These are phyloP conservation scores for Erysimum cheiri DNA, from an alignment of 441 rosid species.

Conservation along the genomic window DNA sequence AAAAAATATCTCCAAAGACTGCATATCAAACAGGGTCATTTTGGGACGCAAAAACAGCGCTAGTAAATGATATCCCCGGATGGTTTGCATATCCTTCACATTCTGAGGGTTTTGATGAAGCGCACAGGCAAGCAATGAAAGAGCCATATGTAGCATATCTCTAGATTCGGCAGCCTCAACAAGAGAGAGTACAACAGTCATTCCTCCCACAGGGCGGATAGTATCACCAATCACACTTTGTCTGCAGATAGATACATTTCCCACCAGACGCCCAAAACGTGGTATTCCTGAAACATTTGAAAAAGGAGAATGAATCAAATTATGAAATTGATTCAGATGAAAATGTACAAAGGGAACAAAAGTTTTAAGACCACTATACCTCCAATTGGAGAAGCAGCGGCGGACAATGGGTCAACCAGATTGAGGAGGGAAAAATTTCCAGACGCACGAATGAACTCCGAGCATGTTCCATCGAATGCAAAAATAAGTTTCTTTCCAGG, in stretches of 20 bases:
- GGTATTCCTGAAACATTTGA: conserved; percentile 79
- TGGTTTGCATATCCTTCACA: conserved; percentile 95
- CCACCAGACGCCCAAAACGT: conserved; percentile 93
- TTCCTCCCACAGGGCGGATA: conserved; percentile 93
- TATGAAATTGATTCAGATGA: conserved; percentile 16
- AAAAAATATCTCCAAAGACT: conserved; percentile 94
- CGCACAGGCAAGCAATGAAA: conserved; percentile 88
- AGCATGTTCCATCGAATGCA: conserved; percentile 97
- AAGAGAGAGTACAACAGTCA: conserved; percentile 90
- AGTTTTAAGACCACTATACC: conserved; percentile 55
- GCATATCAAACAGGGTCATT: conserved; percentile 97
- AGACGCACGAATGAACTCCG: conserved; percentile 85
- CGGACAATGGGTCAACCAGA: conserved; percentile 98
- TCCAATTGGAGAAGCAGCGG: conserved; percentile 99
- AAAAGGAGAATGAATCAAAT: conserved; percentile 32
- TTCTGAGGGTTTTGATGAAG: conserved; percentile 98
- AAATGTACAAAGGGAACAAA: conserved; percentile 26
- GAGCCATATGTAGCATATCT: conserved; percentile 99
- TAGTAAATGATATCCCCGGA: conserved; percentile 98
- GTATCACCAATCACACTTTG: conserved; percentile 95
- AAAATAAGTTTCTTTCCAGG: conserved; percentile 99
- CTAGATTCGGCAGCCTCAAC: conserved; percentile 97
- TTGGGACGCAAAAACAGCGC: conserved; percentile 94
- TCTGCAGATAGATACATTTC: conserved; percentile 86
- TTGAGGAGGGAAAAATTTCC: conserved; percentile 91